phyloP scores from a whole-genome alignment of 176 grass and related monocot genomes.

The Avena insularis region DNA sequence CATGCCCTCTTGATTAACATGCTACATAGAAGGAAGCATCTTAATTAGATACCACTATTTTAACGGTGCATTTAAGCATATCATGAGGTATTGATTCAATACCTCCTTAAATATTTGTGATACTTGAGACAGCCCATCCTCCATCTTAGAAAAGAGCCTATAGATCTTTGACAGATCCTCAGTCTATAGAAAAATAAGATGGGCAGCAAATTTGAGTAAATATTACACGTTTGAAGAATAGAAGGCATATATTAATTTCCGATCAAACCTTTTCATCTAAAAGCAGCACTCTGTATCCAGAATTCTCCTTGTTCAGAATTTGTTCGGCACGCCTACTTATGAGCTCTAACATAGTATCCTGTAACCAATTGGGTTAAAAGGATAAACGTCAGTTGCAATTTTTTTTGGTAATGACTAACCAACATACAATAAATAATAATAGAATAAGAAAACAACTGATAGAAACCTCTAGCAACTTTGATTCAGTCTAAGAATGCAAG shows the following conservation, averaged over 20 bases:
- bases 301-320: conserved; percentile 76
- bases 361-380: background rate
- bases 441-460: too few relatives aligned
- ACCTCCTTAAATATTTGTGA: conserved; percentile 70
- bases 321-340: conserved; percentile 46
- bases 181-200: background rate
- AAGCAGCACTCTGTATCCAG: conserved; percentile 71
- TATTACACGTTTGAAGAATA: too few relatives aligned
- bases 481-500: background rate
- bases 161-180: conserved; percentile 78
- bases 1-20: too few relatives aligned
- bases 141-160: background rate
- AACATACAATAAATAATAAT: too few relatives aligned
- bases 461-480: conserved; percentile 32
- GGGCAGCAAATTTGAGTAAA: too few relatives aligned
- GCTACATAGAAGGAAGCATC: too few relatives aligned
- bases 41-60: too few relatives aligned
- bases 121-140: conserved; percentile 52
- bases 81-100: too few relatives aligned
- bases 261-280: conserved; percentile 56
- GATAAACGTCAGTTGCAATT: too few relatives aligned
- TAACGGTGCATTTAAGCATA: too few relatives aligned
- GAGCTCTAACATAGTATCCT: conserved; percentile 67
- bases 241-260: too few relatives aligned
- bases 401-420: too few relatives aligned